phyloP scores from a whole-genome alignment of 495 filamentous ascomycete species.

The Aspergillus ellipticus region DNA sequence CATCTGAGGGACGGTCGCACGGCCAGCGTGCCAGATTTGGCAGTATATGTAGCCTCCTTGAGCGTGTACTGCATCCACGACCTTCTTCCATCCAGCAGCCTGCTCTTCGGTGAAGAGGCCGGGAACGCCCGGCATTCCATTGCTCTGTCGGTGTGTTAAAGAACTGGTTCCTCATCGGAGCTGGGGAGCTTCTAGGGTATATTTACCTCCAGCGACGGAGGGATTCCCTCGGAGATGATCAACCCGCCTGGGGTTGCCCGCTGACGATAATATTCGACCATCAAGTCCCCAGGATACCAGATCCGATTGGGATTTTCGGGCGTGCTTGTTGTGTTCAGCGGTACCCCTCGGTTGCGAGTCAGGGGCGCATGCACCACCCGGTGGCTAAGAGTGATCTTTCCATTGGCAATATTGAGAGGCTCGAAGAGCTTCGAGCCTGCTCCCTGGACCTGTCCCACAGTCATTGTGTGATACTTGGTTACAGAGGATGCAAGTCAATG shows the following conservation, averaged over 20 bases:
- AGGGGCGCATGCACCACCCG: constrained; percentile 54
- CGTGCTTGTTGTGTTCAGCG: constrained; percentile 35
- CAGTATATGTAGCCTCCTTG: constrained; percentile 51
- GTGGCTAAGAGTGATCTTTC: constrained; percentile 48
- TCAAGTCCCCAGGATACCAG: constrained; percentile 43
- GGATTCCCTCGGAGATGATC: constrained; percentile 54
- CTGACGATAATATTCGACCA: constrained; percentile 55
- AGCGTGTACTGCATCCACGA: constrained; percentile 50
- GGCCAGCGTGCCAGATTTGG: constrained; percentile 52
- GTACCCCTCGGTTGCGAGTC: constrained; percentile 50
- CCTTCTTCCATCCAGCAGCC: constrained; percentile 44
- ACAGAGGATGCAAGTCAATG: background rate
- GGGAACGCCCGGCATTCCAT: constrained; percentile 45
- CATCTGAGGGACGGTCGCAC: constrained; percentile 44
- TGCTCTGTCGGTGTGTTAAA: background rate
- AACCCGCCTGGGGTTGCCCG: constrained; percentile 50
- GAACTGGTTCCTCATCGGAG: background rate
- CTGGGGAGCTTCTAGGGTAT: background rate
- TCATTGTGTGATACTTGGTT: constrained; percentile 17
- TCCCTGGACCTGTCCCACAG: constrained; percentile 19
- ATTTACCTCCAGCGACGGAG: constrained; percentile 44
- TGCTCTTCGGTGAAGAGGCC: constrained; percentile 49
- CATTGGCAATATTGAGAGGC: constrained; percentile 48
- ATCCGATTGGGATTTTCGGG: constrained; percentile 40
- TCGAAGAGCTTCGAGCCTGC: constrained; percentile 45